A percentile compares a stretch with the other conserved stretches of the same genome.
Evolutionary conservation across 495 filamentous ascomycete species (phyloP).

Genomic region (Eremomyces bilateralis): DNA sequence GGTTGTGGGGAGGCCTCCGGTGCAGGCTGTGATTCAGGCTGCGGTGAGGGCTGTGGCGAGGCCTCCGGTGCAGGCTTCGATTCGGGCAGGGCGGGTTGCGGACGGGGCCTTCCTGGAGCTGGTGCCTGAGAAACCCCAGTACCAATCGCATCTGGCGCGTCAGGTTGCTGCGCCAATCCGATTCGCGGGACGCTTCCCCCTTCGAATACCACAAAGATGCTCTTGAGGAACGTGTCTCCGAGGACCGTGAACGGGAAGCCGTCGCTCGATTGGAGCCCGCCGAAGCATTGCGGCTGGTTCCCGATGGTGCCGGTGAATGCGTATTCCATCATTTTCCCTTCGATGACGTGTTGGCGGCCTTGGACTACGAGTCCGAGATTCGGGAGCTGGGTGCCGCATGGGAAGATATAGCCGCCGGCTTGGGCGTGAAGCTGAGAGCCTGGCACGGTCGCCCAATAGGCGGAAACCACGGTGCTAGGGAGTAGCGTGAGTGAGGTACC

Average conservation of each 20-base stretch:
- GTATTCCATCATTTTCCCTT: slow-evolving; percentile 34
- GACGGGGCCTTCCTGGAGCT: no score
- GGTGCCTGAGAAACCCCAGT: no score
- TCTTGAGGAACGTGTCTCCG: slow-evolving; percentile 62
- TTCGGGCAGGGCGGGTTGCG: no score
- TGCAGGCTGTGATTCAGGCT: no score
- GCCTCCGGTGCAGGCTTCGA: no score
- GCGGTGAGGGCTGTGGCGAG: no score
- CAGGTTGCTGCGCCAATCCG: not conserved
- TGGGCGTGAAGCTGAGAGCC: slow-evolving; percentile 25
- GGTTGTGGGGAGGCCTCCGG: no score
- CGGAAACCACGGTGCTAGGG: slow-evolving; percentile 28
- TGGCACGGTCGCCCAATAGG: slow-evolving; percentile 40
- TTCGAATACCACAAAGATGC: slow-evolving; percentile 59
- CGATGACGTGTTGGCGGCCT: slow-evolving; percentile 25
- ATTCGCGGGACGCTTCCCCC: slow-evolving; percentile 7
- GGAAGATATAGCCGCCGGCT: slow-evolving; percentile 44
- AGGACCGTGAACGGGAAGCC: slow-evolving; percentile 48
- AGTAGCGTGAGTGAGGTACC: slow-evolving; percentile 56
- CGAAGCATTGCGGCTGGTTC: slow-evolving; percentile 11
- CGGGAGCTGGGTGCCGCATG: slow-evolving; percentile 39
- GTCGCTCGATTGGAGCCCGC: slow-evolving; percentile 25
- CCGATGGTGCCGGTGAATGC: not conserved
- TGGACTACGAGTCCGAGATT: slow-evolving; percentile 38
- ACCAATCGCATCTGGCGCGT: no score